These are phyloP conservation scores for Cairneyella variabilis DNA, from an alignment of 495 filamentous ascomycete species.

Conservation along the genomic window DNA sequence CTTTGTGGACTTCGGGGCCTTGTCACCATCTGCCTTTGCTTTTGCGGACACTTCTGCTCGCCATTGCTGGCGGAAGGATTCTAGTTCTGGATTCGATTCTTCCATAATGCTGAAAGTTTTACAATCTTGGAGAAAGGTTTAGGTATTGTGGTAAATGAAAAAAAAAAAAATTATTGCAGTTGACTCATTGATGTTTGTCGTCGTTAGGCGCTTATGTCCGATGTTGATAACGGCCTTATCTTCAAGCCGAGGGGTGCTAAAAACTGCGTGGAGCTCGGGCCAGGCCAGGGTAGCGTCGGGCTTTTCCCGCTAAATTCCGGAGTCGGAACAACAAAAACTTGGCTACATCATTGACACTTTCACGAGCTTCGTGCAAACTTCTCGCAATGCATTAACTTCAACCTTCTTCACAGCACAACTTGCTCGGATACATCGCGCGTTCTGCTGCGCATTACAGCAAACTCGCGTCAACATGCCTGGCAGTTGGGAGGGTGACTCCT, in stretches of 20 bases:
- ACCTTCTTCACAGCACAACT: not conserved
- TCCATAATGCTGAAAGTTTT: conserved; percentile 19
- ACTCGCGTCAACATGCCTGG: too few species aligned
- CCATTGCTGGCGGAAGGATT: conserved; percentile 80
- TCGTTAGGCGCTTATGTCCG: too few species aligned
- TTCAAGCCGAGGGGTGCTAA: too few species aligned
- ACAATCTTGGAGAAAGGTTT: not conserved
- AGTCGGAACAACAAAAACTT: conserved; percentile 4
- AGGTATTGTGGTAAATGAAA: not conserved
- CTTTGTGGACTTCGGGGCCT: conserved; percentile 14
- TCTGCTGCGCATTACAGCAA: not conserved
- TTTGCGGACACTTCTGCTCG: conserved; percentile 70
- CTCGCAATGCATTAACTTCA: not conserved
- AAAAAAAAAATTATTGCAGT: too few species aligned
- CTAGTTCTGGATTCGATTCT: conserved; percentile 54
- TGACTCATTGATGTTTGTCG: too few species aligned
- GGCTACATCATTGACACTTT: conserved; percentile 22
- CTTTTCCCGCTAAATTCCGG: not conserved
- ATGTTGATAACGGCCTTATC: too few species aligned
- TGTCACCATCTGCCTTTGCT: conserved; percentile 9
- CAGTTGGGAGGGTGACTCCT: too few species aligned
- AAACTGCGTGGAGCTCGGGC: too few species aligned
- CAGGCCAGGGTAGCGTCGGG: too few species aligned
- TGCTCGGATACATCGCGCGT: not conserved
- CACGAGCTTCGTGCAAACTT: not conserved